Evolutionary conservation across 495 filamentous ascomycete species (phyloP).

Genomic region (Peziza echinospora): DNA sequence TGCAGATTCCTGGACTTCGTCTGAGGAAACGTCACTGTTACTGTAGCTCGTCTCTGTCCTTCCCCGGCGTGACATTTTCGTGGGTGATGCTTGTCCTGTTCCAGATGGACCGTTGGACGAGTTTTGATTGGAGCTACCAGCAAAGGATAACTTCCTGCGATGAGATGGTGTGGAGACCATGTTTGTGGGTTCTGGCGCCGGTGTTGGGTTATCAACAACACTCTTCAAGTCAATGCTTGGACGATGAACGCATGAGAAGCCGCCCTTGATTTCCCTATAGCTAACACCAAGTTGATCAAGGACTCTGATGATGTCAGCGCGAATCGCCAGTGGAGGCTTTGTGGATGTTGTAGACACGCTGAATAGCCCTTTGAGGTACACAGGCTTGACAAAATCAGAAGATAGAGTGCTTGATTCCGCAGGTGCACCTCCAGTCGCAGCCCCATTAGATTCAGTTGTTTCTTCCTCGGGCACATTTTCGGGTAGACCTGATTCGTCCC

Average conservation of each 20-base stretch:
- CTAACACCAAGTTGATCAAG: constrained; percentile 72
- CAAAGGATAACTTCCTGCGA: constrained; percentile 64
- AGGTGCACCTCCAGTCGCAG: constrained; percentile 17
- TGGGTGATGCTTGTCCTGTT: constrained; percentile 13
- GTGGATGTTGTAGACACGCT: constrained; percentile 92
- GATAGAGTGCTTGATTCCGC: constrained; percentile 11
- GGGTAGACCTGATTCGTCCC: constrained; percentile 38
- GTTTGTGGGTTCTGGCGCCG: constrained; percentile 28
- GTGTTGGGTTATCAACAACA: constrained; percentile 34
- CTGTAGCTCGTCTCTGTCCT: constrained; percentile 49
- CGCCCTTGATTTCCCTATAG: constrained; percentile 76
- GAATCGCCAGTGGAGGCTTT: constrained; percentile 64
- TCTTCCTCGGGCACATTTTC: constrained; percentile 13
- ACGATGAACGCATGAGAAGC: constrained; percentile 69
- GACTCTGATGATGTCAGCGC: constrained; percentile 79
- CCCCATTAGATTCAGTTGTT: constrained; percentile 10
- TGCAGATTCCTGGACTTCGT: constrained; percentile 63
- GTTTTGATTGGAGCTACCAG: constrained; percentile 24
- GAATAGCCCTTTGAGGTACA: constrained; percentile 93
- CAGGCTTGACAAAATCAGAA: constrained; percentile 46
- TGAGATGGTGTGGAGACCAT: constrained; percentile 33
- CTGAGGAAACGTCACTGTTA: constrained; percentile 60
- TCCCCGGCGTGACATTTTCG: constrained; percentile 23
- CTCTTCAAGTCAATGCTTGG: constrained; percentile 77
- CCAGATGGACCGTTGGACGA: constrained; percentile 4